These are phyloP conservation scores for Imleria badia DNA, from an alignment of 768 basidiomycete species.

Conservation along the genomic window DNA sequence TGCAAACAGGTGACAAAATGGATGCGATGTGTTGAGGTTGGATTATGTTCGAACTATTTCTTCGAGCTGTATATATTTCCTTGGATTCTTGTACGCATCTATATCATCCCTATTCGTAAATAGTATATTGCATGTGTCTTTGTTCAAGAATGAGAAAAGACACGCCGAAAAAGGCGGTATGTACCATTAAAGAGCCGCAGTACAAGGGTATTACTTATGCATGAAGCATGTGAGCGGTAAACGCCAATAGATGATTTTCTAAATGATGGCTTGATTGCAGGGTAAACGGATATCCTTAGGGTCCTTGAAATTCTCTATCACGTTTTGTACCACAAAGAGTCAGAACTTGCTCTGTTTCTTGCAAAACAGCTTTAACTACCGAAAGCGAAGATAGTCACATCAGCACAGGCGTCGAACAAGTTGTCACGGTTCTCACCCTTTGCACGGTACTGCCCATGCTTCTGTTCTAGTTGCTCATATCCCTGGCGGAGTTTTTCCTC, in stretches of 20 bases:
- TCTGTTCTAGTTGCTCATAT: conserved; percentile 41
- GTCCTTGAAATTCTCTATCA: conserved; percentile 23
- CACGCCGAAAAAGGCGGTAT: neutral
- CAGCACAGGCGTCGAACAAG: neutral
- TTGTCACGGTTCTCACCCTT: conserved; percentile 32
- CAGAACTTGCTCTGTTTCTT: conserved; percentile 46
- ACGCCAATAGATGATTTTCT: neutral
- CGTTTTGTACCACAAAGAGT: conserved; percentile 46
- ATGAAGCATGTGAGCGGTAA: neutral
- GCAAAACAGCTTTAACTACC: conserved; percentile 41
- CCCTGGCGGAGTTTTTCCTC: conserved; percentile 40
- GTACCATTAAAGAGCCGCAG: no score
- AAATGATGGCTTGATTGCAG: neutral
- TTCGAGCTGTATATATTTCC: neutral
- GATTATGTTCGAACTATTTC: neutral
- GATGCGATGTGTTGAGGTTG: neutral
- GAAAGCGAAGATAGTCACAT: conserved; percentile 3
- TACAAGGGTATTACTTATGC: neutral
- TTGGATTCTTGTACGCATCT: neutral
- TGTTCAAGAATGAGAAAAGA: neutral
- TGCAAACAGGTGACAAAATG: neutral
- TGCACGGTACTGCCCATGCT: conserved; percentile 41
- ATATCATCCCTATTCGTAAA: neutral
- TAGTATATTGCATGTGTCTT: neutral
- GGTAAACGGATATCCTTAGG: neutral